phyloP scores from a whole-genome alignment of 805 yeast genomes.

The Saccharomycopsis lassenensis region DNA sequence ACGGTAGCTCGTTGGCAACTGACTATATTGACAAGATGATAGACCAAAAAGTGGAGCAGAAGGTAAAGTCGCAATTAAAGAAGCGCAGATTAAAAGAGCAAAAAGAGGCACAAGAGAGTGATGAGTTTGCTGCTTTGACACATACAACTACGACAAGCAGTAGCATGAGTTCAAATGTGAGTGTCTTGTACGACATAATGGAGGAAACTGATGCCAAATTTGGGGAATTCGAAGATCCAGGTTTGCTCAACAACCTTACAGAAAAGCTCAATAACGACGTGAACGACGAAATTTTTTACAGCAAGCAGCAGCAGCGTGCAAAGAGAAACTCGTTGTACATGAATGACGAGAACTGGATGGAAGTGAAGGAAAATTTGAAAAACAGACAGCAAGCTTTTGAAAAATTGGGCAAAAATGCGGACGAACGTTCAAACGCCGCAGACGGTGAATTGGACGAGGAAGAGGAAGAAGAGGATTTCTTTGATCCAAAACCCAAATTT shows the following conservation, averaged over 20 bases:
- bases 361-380: conserved; percentile 3
- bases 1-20: neutral
- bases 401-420: too few relatives aligned
- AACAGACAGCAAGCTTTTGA: too few relatives aligned
- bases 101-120: neutral
- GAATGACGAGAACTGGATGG: conserved; percentile 8
- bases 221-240: conserved; percentile 6
- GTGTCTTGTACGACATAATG: conserved; percentile 4
- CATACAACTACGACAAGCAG: too few relatives aligned
- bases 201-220: neutral
- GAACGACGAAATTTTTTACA: conserved; percentile 9
- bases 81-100: neutral
- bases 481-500: neutral
- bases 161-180: conserved; percentile 10
- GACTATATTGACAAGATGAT: conserved; percentile 6
- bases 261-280: conserved; percentile 15
- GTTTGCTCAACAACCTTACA: conserved; percentile 5
- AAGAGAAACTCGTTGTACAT: conserved; percentile 1
- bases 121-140: neutral
- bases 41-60: too few relatives aligned
- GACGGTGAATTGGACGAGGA: neutral
- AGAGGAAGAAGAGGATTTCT: conserved; percentile 1
- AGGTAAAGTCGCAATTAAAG: too few relatives aligned
- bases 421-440: neutral
- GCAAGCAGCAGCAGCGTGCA: conserved; percentile 2